Percentiles rank a stretch among this genome's conserved stretches.
Conservation (phyloP, 1,139 yeast species). For the Yamadazyma triangularis region DNA sequence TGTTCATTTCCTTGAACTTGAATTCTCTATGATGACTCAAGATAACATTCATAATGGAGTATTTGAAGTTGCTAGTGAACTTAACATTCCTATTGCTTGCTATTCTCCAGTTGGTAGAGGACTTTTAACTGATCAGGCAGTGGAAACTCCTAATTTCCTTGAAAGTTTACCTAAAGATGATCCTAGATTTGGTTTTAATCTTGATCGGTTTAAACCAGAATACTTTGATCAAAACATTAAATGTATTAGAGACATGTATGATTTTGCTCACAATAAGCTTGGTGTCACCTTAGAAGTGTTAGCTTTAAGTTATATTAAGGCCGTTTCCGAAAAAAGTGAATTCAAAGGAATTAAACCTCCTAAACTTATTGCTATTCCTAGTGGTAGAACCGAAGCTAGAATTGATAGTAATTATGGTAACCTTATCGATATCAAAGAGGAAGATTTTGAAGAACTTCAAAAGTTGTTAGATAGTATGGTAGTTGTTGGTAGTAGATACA, state of each 20-base stretch:
- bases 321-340: conserved; percentile 23
- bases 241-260: conserved; percentile 43
- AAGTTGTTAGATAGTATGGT: conserved; percentile 22
- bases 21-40: conserved; percentile 63
- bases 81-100: conserved; percentile 62
- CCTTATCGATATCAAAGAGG: conserved; percentile 42
- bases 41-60: conserved; percentile 61
- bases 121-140: conserved; percentile 57
- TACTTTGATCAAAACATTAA: conserved; percentile 46
- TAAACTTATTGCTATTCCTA: conserved; percentile 71
- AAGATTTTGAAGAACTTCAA: conserved; percentile 49
- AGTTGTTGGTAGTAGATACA: conserved; percentile 14
- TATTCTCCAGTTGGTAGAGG: conserved; percentile 88
- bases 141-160: conserved; percentile 32
- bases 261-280: conserved; percentile 41
- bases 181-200: conserved; percentile 23
- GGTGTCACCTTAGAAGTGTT: conserved; percentile 56
- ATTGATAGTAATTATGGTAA: conserved; percentile 53
- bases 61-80: conserved; percentile 43
- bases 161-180: conserved; percentile 2
- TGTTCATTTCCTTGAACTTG: conserved; percentile 69
- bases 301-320: conserved; percentile 68
- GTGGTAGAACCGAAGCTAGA: conserved; percentile 55
- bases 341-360: conserved; percentile 41
- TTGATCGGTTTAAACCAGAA: conserved; percentile 44